Percentiles rank a stretch among this genome's conserved stretches.
These are phyloP conservation scores for Hypoxylon sp. DNA, from an alignment of 2,329 filamentous ascomycete genomes.

Conservation along the genomic window DNA sequence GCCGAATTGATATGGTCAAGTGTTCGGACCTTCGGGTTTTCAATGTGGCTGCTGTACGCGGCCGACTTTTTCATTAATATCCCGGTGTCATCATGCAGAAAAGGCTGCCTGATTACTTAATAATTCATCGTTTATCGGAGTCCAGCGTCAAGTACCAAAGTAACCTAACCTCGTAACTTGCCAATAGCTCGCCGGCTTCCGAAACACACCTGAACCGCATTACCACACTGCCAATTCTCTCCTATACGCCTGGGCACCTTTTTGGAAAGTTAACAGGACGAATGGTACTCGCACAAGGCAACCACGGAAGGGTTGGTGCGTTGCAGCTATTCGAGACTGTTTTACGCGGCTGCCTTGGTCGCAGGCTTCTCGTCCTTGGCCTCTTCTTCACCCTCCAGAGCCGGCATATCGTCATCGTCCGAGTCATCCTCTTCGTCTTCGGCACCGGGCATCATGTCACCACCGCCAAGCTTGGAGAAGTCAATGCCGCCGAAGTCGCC, in stretches of 20 bases:
- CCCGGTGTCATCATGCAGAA: slow-evolving; percentile 25
- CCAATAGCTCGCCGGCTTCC: slow-evolving; percentile 42
- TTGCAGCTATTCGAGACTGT: slow-evolving; percentile 12
- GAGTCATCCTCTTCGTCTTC: slow-evolving; percentile 67
- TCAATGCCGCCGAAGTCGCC: slow-evolving; percentile 89
- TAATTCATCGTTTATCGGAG: slow-evolving; percentile 32
- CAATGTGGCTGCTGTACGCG: slow-evolving; percentile 15
- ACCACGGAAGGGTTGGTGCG: slow-evolving; percentile 29
- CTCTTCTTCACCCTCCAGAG: slow-evolving; percentile 74
- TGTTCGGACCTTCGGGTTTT: slow-evolving; percentile 19
- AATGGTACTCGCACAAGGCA: slow-evolving; percentile 30
- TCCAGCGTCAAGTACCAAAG: slow-evolving; percentile 55
- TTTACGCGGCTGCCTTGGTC: slow-evolving; percentile 44
- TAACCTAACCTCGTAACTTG: slow-evolving; percentile 57
- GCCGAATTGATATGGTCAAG: slow-evolving; percentile 23
- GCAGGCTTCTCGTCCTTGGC: slow-evolving; percentile 51
- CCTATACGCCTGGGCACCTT: slow-evolving; percentile 37
- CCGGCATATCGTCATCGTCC: slow-evolving; percentile 85
- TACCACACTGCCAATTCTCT: slow-evolving; percentile 33
- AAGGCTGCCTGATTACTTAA: slow-evolving; percentile 35
- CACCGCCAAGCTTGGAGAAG: slow-evolving; percentile 88
- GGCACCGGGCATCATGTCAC: slow-evolving; percentile 58
- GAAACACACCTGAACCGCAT: slow-evolving; percentile 40
- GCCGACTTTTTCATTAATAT: slow-evolving; percentile 27
- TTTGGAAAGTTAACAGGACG: slow-evolving; percentile 40